These are phyloP conservation scores for Lojkania enalia DNA, from an alignment of 2,329 filamentous ascomycete species.

Conservation along the genomic window DNA sequence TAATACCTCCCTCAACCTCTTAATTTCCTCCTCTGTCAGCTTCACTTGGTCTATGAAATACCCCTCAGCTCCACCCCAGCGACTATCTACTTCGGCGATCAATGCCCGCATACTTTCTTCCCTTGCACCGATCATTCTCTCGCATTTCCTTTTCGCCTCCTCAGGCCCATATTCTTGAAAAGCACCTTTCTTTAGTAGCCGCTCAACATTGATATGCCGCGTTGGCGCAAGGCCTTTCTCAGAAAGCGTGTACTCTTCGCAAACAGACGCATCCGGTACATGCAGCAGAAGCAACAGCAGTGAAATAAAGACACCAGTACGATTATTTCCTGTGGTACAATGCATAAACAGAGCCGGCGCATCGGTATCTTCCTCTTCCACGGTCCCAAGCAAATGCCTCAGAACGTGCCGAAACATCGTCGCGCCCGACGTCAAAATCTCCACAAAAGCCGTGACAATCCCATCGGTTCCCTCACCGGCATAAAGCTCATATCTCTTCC, in stretches of 20 bases:
- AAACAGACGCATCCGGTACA: slow-evolving; percentile 58
- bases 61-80: slow-evolving; percentile 25
- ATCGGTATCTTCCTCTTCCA: background rate
- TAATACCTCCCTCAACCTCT: slow-evolving; percentile 17
- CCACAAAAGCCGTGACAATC: slow-evolving; percentile 64
- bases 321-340: slow-evolving; percentile 75
- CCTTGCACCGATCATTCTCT: slow-evolving; percentile 43
- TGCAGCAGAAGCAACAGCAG: slow-evolving; percentile 65
- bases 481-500: slow-evolving; percentile 62
- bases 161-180: slow-evolving; percentile 44
- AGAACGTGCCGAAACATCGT: slow-evolving; percentile 63
- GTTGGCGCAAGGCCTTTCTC: slow-evolving; percentile 54
- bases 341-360: slow-evolving; percentile 64
- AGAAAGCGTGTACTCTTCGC: slow-evolving; percentile 69
- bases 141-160: slow-evolving; percentile 24
- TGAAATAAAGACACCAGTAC: slow-evolving; percentile 70
- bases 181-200: slow-evolving; percentile 55
- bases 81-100: slow-evolving; percentile 19
- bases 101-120: slow-evolving; percentile 38
- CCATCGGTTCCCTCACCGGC: slow-evolving; percentile 59
- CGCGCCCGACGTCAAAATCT: slow-evolving; percentile 60
- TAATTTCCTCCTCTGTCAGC: slow-evolving; percentile 20
- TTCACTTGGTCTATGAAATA: slow-evolving; percentile 23
- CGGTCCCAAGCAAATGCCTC: slow-evolving; percentile 53
- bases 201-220: slow-evolving; percentile 38